phyloP scores from a whole-genome alignment of 257 asterid species.

The Solanum phureja region DNA sequence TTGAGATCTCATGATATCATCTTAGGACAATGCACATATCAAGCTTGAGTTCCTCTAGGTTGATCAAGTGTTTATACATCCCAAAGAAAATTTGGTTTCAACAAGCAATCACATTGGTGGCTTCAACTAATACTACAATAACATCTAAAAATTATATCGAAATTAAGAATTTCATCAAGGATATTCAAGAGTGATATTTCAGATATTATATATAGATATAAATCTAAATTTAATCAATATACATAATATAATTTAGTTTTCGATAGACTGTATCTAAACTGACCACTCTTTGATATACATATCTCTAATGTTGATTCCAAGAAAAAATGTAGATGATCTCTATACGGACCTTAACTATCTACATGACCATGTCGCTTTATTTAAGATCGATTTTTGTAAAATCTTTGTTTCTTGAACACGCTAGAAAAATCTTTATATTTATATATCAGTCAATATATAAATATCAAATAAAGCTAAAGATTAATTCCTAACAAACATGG shows the following conservation, averaged over 20 bases:
- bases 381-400: neutral
- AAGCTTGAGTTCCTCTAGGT: neutral
- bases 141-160: neutral
- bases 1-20: neutral
- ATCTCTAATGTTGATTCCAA: neutral
- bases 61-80: neutral
- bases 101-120: neutral
- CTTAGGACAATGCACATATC: neutral
- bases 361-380: neutral
- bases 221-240: neutral
- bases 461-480: neutral
- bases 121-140: neutral
- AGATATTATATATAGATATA: neutral
- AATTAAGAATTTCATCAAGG: neutral
- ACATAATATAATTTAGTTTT: neutral
- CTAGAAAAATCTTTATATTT: neutral
- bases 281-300: neutral
- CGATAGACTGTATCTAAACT: neutral
- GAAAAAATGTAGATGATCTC: neutral
- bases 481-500: too few species aligned
- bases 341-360: neutral
- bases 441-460: neutral
- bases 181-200: neutral
- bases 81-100: neutral
- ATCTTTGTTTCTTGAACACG: neutral